Percentiles rank a stretch among this genome's conserved stretches.
Evolutionary conservation across 495 filamentous ascomycete species (phyloP).

Genomic region (Aspergillus sclerotioniger): DNA sequence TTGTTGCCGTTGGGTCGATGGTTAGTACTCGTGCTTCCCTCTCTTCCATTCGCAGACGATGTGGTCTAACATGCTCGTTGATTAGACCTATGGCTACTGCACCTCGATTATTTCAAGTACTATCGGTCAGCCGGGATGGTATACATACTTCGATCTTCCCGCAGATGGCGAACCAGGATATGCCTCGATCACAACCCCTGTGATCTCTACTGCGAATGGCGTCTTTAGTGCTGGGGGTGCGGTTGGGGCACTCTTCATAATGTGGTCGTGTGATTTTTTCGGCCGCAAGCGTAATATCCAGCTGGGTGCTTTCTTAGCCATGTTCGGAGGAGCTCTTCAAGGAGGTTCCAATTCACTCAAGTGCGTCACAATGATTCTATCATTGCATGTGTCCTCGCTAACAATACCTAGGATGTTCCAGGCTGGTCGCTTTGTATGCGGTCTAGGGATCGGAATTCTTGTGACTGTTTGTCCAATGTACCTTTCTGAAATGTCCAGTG

Average conservation of each 20-base stretch:
- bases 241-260: constrained; percentile 41
- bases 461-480: constrained; percentile 49
- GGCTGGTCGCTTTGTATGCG: constrained; percentile 46
- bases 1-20: constrained; percentile 40
- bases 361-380: constrained; percentile 16
- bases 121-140: constrained; percentile 53
- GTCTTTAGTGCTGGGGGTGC: constrained; percentile 47
- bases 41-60: not conserved
- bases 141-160: constrained; percentile 44
- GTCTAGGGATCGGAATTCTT: constrained; percentile 47
- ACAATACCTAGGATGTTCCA: constrained; percentile 42
- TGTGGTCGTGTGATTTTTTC: constrained; percentile 44
- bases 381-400: not conserved
- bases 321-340: constrained; percentile 47
- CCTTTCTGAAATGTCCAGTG: constrained; percentile 36
- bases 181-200: constrained; percentile 41
- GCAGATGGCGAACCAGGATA: constrained; percentile 40
- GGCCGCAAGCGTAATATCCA: constrained; percentile 46
- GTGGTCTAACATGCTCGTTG: constrained; percentile 1
- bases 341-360: constrained; percentile 40
- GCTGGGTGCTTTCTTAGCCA: constrained; percentile 39
- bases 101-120: constrained; percentile 51
- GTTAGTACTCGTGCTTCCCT: constrained; percentile 16
- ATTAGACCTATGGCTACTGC: constrained; percentile 47
- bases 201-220: constrained; percentile 49